Conservation (phyloP, 2,329 filamentous ascomycete species). For the Alternaria ventricosa region DNA sequence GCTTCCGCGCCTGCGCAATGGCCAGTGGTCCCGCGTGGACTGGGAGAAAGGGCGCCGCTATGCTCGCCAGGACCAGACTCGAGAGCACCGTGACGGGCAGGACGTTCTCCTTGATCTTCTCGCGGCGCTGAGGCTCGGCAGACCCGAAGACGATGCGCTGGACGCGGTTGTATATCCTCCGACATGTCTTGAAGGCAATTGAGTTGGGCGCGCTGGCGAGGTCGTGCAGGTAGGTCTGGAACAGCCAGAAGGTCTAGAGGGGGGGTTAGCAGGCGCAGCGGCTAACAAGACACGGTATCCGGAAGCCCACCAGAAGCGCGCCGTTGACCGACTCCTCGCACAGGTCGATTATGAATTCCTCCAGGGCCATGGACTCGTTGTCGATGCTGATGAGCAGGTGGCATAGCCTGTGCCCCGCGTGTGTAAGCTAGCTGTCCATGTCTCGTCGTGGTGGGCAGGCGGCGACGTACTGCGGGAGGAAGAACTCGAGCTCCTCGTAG, state of each 20-base stretch:
- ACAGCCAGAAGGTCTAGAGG: conserved; percentile 82
- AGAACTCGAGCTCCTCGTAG: conserved; percentile 93
- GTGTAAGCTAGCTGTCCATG: conserved; percentile 50
- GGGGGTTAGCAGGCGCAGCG: conserved; percentile 30
- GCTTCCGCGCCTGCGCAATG: conserved; percentile 80
- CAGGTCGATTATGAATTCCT: conserved; percentile 84
- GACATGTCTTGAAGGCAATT: conserved; percentile 80
- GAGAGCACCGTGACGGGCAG: conserved; percentile 81
- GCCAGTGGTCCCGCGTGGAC: conserved; percentile 80
- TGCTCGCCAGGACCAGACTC: conserved; percentile 78
- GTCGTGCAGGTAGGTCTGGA: conserved; percentile 87
- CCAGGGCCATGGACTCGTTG: conserved; percentile 89
- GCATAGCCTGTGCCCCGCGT: conserved; percentile 62
- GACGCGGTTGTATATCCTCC: conserved; percentile 85
- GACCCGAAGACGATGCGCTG: conserved; percentile 86
- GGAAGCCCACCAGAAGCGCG: conserved; percentile 72
- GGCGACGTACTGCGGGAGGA: conserved; percentile 67
- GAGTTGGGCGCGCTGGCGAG: conserved; percentile 77
- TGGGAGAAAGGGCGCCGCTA: conserved; percentile 77
- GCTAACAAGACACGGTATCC: conserved; percentile 28
- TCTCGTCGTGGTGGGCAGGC: conserved; percentile 14
- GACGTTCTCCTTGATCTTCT: conserved; percentile 82
- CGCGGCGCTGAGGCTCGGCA: conserved; percentile 70
- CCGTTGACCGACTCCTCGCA: conserved; percentile 89
- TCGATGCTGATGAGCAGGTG: conserved; percentile 87